phyloP scores from a whole-genome alignment of 2,329 filamentous ascomycete genomes.

The Venturiaceae sp. region DNA sequence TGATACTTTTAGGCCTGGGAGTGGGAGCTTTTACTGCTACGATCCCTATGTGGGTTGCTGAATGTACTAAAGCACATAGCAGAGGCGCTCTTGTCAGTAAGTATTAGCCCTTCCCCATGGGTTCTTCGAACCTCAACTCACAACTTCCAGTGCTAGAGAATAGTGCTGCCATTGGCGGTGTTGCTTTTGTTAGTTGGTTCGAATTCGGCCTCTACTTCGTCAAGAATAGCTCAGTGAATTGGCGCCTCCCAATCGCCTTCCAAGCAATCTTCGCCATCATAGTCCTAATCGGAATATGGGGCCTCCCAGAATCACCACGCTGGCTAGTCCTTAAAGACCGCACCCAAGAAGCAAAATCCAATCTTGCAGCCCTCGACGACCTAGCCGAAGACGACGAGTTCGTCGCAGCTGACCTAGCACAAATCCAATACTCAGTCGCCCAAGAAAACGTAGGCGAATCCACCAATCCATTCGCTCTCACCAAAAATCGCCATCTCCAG shows the following conservation, averaged over 20 bases:
- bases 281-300: background rate
- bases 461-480: too few relatives aligned
- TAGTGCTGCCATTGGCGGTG: background rate
- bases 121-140: too few relatives aligned
- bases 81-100: background rate
- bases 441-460: background rate
- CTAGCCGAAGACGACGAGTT: slow-evolving; percentile 25
- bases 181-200: background rate
- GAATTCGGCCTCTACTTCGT: background rate
- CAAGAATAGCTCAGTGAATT: background rate
- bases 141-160: background rate
- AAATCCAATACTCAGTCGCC: background rate
- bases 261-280: slow-evolving; percentile 1
- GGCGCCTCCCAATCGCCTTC: slow-evolving; percentile 7
- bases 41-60: background rate
- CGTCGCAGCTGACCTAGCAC: background rate
- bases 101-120: too few relatives aligned
- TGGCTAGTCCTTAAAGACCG: slow-evolving; percentile 48
- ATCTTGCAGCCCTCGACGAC: slow-evolving; percentile 20
- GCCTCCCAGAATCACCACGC: slow-evolving; percentile 42
- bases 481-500: too few relatives aligned
- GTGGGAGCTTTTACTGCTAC: background rate
- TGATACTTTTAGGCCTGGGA: background rate
- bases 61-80: background rate
- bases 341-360: slow-evolving; percentile 35